A percentile compares a stretch with the other conserved stretches of the same genome.
These are phyloP conservation scores for Barnettozyma vustinii DNA, from an alignment of 805 yeast genomes.

Conservation along the genomic window DNA sequence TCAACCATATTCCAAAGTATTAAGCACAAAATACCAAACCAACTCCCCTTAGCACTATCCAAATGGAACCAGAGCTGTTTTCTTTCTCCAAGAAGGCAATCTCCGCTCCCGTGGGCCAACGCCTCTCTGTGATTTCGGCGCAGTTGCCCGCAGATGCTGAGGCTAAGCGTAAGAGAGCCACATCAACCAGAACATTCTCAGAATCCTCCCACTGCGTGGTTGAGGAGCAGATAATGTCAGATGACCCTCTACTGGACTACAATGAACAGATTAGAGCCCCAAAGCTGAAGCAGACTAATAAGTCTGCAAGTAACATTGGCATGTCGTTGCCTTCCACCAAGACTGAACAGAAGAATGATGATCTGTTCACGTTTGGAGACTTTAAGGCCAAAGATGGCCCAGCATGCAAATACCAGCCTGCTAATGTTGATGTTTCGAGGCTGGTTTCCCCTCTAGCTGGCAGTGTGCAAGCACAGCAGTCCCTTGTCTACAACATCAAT, in stretches of 20 bases:
- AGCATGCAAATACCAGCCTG: conserved; percentile 18
- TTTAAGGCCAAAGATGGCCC: neutral
- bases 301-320: conserved; percentile 10
- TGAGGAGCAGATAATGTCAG: conserved; percentile 15
- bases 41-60: neutral
- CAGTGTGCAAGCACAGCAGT: neutral
- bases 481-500: conserved; percentile 7
- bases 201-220: conserved; percentile 1
- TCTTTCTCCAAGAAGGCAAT: conserved; percentile 26
- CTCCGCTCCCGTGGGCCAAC: neutral
- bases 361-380: neutral
- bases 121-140: conserved; percentile 22
- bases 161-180: neutral
- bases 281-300: conserved; percentile 15
- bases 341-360: neutral
- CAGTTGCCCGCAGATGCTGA: conserved; percentile 14
- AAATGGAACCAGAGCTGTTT: conserved; percentile 18
- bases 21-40: neutral
- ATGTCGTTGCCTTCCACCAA: conserved; percentile 5
- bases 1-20: neutral
- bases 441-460: conserved; percentile 9
- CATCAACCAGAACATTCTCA: conserved; percentile 5
- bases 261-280: conserved; percentile 27
- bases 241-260: conserved; percentile 24
- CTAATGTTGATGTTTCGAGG: conserved; percentile 16